A percentile compares a stretch with the other conserved stretches of the same genome.
phyloP scores from a whole-genome alignment of 495 filamentous ascomycete genomes.

The Xanthoparmelia taractica region DNA sequence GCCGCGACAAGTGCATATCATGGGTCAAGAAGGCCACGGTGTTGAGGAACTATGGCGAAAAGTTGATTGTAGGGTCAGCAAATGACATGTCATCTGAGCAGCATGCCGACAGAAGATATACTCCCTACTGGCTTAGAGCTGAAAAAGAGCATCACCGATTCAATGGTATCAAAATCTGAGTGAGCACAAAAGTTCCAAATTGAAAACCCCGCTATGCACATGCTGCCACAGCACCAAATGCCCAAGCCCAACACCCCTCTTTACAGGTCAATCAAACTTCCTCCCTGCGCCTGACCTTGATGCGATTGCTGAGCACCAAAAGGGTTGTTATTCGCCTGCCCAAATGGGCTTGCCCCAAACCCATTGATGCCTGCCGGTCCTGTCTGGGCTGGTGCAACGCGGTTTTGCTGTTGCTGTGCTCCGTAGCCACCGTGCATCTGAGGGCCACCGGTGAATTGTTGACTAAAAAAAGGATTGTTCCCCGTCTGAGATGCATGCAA shows the following conservation, averaged over 20 bases:
- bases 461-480: conserved; percentile 82
- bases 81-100: conserved; percentile 3
- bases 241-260: not conserved
- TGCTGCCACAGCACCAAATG: not conserved
- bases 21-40: not conserved
- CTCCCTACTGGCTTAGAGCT: not conserved
- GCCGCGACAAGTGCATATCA: not conserved
- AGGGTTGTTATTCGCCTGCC: conserved; percentile 55
- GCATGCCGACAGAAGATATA: not conserved
- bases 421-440: conserved; percentile 40
- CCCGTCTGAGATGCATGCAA: conserved; percentile 69
- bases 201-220: not conserved
- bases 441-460: conserved; percentile 76
- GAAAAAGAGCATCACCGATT: conserved; percentile 4
- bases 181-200: not conserved
- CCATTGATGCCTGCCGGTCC: conserved; percentile 57
- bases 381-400: conserved; percentile 67
- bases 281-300: conserved; percentile 59
- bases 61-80: not conserved
- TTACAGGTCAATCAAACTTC: conserved; percentile 90
- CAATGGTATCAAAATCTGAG: not conserved
- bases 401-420: conserved; percentile 29
- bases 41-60: not conserved
- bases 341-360: conserved; percentile 40
- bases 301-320: conserved; percentile 56